Percentiles rank a stretch among this genome's conserved stretches.
Evolutionary conservation across 495 filamentous ascomycete genomes (phyloP).

Genomic region (Podospora pseudopauciseta): DNA sequence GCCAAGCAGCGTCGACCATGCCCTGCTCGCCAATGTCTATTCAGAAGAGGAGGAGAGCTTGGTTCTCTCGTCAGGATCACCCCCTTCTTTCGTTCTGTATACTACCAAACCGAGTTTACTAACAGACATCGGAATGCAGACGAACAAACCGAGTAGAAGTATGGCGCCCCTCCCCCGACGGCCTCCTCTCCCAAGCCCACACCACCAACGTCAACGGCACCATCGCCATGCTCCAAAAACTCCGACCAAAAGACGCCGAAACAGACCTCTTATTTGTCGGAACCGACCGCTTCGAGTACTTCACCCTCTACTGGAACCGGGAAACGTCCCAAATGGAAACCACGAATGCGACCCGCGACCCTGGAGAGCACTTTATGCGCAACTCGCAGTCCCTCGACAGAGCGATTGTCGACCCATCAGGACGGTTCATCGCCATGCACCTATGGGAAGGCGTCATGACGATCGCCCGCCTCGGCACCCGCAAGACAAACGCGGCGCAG

Average conservation of each 20-base stretch:
- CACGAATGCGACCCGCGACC: conserved; percentile 60
- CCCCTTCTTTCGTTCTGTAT: conserved; percentile 9
- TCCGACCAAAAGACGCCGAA: conserved; percentile 66
- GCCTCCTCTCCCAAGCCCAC: conserved; percentile 46
- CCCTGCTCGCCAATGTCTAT: conserved; percentile 73
- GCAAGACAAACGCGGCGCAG: conserved; percentile 51
- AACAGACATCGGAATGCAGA: conserved; percentile 44
- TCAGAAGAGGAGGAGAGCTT: conserved; percentile 71
- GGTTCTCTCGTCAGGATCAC: conserved; percentile 71
- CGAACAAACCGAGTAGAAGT: conserved; percentile 93
- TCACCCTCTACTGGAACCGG: conserved; percentile 80
- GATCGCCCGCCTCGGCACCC: conserved; percentile 55
- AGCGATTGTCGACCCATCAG: conserved; percentile 78
- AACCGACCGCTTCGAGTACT: conserved; percentile 84
- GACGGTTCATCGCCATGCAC: conserved; percentile 77
- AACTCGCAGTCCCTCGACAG: conserved; percentile 72
- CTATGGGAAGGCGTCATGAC: conserved; percentile 86
- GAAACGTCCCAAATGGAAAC: conserved; percentile 60
- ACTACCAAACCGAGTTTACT: not conserved
- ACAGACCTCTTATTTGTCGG: conserved; percentile 92
- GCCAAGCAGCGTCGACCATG: conserved; percentile 84
- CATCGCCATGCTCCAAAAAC: conserved; percentile 77
- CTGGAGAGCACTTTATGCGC: conserved; percentile 73
- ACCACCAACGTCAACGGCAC: conserved; percentile 73
- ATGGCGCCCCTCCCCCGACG: conserved; percentile 50